These are phyloP conservation scores for Penicillium daleae DNA, from an alignment of 495 filamentous ascomycete genomes.

Conservation along the genomic window DNA sequence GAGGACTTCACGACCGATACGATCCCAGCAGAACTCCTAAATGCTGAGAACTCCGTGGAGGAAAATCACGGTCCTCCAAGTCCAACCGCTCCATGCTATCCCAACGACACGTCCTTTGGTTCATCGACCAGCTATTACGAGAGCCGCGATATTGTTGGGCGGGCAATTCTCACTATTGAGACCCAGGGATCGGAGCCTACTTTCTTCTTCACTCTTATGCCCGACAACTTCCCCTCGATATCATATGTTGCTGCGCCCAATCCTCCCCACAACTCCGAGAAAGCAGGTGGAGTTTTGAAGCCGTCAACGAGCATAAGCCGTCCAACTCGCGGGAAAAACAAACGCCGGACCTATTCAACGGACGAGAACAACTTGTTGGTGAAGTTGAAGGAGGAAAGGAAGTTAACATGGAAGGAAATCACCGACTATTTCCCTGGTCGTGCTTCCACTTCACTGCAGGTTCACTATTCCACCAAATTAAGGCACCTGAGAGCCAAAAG, in stretches of 20 bases:
- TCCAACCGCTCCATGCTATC: background rate
- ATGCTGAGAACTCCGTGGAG: background rate
- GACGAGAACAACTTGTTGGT: background rate
- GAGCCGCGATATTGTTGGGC: background rate
- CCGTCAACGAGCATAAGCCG: background rate
- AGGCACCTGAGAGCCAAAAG: background rate
- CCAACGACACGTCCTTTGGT: background rate
- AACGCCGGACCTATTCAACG: background rate
- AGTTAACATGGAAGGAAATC: background rate
- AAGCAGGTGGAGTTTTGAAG: background rate
- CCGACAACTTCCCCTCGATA: conserved; percentile 5
- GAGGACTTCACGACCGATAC: background rate
- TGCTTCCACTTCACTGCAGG: background rate
- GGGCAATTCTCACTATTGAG: conserved; percentile 10
- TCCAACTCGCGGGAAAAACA: background rate
- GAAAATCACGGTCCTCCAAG: background rate
- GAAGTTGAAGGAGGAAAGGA: background rate
- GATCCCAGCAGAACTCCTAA: background rate
- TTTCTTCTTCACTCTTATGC: conserved; percentile 11
- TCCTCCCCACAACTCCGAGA: background rate
- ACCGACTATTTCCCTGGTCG: background rate
- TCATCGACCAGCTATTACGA: background rate
- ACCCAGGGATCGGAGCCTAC: conserved; percentile 11
- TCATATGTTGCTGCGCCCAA: background rate
- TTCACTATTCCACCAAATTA: background rate